Evolutionary conservation across 1,139 yeast genomes (phyloP), one percentile per base, ranked within the genome.

Genomic region (Wickerhamiella pararugosa): DNA sequence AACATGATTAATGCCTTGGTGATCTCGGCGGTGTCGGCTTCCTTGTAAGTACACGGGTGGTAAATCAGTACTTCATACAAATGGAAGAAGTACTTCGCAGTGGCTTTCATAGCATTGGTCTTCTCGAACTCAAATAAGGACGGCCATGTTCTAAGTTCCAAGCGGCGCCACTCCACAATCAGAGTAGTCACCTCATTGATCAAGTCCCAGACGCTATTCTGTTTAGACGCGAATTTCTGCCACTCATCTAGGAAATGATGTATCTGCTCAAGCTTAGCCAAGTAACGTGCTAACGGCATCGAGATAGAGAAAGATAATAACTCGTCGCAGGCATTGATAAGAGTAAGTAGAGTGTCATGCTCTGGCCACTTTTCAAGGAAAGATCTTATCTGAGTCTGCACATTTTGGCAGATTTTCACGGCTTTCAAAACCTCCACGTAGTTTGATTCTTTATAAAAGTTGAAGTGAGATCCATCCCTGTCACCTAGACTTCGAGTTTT

Each of bases 41-140:
- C 55, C 5, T 62, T 65, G n/a, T 42, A 49, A 34, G 37, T 37
- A 5, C 43, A 29, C 3, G 57, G 56, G 30, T 54, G 53, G 8
- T 51, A 52, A 21, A 67, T 50, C 10, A 84, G 68, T 7, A 77
- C 73, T 58, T 90, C 97, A 56, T 79, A 87, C 42, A 90, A 64
- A 56, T 86, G 75, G 63, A 79, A 87, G 95, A 96, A 90, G 93
- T 94, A 84, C 50, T 72, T 73, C 11, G 94, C 86, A 42, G 79
- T 64, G 6, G 61, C 65, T 39, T 65, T 65, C 45, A 70, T 69
- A n/a, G 72, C 56, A 0, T 63, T 62, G 9, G 53, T 49, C 43
- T 79, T 84, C 58, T 90, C 98, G 43, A 70, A 66, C 15, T 62
- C 66, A 55, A 92, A 80, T 37, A 92, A 67, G 5, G 77, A 67